Conservation (phyloP, 257 asterid genomes). For the Rhazya stricta region DNA sequence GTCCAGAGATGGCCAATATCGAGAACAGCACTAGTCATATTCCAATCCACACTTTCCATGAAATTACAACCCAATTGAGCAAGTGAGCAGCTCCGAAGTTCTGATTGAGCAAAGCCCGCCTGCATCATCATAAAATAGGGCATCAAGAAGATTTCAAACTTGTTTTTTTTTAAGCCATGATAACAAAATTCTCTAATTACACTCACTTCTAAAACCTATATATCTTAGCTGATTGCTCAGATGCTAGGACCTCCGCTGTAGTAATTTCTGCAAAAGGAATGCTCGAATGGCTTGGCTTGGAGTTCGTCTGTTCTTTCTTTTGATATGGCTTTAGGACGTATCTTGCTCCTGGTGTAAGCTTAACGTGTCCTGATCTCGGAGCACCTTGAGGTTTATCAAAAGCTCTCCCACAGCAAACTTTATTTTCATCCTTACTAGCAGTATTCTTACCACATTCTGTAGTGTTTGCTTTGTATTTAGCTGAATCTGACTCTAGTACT, state of each 20-base stretch:
- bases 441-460: constrained; percentile 22
- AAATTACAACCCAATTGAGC: constrained; percentile 5
- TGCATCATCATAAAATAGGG: constrained; percentile 1
- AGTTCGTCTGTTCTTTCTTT: constrained; percentile 27
- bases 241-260: constrained; percentile 23
- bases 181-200: constrained; percentile 3
- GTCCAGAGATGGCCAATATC: neutral
- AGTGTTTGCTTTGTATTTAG: constrained; percentile 15
- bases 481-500: constrained; percentile 24
- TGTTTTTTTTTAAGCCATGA: neutral
- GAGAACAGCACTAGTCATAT: neutral
- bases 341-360: constrained; percentile 39
- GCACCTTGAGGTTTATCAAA: constrained; percentile 17
- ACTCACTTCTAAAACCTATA: constrained; percentile 30
- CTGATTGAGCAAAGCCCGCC: neutral
- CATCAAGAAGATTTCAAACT: neutral
- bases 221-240: constrained; percentile 30
- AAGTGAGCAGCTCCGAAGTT: neutral
- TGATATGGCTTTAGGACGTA: constrained; percentile 38
- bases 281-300: constrained; percentile 27
- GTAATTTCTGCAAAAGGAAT: constrained; percentile 21
- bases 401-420: constrained; percentile 15
- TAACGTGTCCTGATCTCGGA: constrained; percentile 34
- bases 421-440: constrained; percentile 15
- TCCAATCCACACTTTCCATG: constrained; percentile 2